Base-by-base conservation (phyloP, 371 early-diverging fungal species). In the Haplosporangium sp. region DNA sequence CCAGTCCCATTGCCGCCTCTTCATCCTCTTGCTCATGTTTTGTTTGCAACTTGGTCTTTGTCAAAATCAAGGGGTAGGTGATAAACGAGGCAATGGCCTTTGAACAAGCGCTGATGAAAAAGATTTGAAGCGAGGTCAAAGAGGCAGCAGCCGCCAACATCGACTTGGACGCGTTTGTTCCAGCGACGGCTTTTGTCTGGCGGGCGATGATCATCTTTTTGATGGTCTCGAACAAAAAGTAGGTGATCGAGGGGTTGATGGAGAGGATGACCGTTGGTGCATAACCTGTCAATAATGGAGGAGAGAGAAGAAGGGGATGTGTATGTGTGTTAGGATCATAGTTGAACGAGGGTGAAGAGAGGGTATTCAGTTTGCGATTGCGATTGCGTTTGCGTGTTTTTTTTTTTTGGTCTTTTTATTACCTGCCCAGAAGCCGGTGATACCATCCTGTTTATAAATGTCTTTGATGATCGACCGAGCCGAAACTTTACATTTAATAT, bases 181-280 rank as follows among this genome's bases (percentile, higher is more conserved):
- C 58, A 9, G 57, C 45, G 10, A 58, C 52, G 9, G 66, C 46
- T 37, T 55, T 14, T 2, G 62, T 62, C 52, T 79, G 80, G 12
- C 66, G 69, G 2, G 48, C 55, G 43, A 86, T 53, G 59, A 86
- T 81, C 13, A 75, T 52, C 14, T 74, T 65, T 43, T 86, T 89
- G 46, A 86, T 62, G 42, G 86, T 86, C 74, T 89, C 89, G 64
- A 89, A 87, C 11, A 86, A 79, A 62, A 89, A 89, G 47, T 89
- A 89, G 41, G 89, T 89, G 69, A 89, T 87, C 1, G 89, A 89
- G 0, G 89, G 89, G 48, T 89, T 89, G 50, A 85, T 83, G 10
- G 86, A 86, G 29, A 89, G 73, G 12, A 87, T 79, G 42, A 86
- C 85, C 0, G 89, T 87, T 6, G 89, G 87, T 18, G 87, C 85